A percentile compares a stretch with the other conserved stretches of the same genome.
Conservation (phyloP, 441 rosid genomes). For the Melastoma candidum region DNA sequence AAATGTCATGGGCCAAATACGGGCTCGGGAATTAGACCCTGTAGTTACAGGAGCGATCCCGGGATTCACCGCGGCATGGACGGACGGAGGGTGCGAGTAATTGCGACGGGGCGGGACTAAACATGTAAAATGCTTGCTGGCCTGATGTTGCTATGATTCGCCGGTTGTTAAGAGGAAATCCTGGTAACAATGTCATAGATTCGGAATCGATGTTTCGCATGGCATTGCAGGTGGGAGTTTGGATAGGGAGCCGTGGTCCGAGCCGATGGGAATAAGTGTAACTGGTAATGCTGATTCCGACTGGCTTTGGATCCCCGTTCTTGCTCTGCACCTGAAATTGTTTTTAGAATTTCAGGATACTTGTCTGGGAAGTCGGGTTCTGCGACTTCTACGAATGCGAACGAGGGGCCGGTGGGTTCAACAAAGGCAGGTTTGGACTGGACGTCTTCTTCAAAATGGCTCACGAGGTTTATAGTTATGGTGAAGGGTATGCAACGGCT, state of each 20-base stretch:
- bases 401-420: constrained; percentile 29
- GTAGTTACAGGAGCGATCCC: no score
- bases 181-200: no score
- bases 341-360: constrained; percentile 33
- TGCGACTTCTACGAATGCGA: constrained; percentile 60
- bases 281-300: constrained; percentile 35
- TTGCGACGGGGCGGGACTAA: no score
- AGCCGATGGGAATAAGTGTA: constrained; percentile 58
- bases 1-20: no score
- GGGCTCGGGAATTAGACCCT: no score
- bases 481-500: constrained; percentile 50
- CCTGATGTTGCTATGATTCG: no score
- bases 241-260: constrained; percentile 53
- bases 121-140: no score
- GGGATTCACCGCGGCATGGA: no score
- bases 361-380: constrained; percentile 75
- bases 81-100: no score
- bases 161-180: no score
- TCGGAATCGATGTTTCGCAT: not conserved
- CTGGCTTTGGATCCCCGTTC: not conserved
- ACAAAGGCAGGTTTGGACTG: constrained; percentile 47
- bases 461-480: constrained; percentile 63
- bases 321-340: not conserved
- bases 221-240: constrained; percentile 55
- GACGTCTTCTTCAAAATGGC: constrained; percentile 72